These are phyloP conservation scores for Hydnomerulius pinastri DNA, from an alignment of 768 basidiomycete genomes.

Conservation along the genomic window DNA sequence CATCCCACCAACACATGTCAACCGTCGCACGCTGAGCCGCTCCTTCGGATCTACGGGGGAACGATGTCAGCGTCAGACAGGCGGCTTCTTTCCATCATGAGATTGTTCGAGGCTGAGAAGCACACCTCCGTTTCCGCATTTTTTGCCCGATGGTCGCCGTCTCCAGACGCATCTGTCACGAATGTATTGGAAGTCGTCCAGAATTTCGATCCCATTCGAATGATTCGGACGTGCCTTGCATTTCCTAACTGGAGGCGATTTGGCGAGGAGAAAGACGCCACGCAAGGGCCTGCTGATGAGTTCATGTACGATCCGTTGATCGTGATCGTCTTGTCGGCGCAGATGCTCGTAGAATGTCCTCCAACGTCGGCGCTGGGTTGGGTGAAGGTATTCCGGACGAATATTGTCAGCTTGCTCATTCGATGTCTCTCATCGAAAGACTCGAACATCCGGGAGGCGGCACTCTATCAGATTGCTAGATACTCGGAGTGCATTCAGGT, in stretches of 20 bases:
- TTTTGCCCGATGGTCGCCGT: conserved; percentile 67
- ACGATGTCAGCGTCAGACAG: conserved; percentile 68
- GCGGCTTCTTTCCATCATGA: conserved; percentile 71
- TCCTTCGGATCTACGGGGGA: conserved; percentile 74
- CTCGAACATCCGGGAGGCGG: conserved; percentile 56
- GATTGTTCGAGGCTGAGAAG: conserved; percentile 73
- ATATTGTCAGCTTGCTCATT: conserved; percentile 72
- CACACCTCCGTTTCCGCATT: conserved; percentile 65
- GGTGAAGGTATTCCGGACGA: conserved; percentile 85
- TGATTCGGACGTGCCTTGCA: conserved; percentile 69
- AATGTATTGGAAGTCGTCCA: conserved; percentile 66
- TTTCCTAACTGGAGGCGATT: conserved; percentile 70
- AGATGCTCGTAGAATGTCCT: conserved; percentile 59
- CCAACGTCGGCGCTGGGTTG: conserved; percentile 67
- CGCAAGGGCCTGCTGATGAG: conserved; percentile 32
- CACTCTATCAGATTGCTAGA: conserved; percentile 59
- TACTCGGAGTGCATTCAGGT: conserved; percentile 69
- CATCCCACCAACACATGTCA: conserved; percentile 87
- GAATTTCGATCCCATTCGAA: conserved; percentile 63
- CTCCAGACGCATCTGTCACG: conserved; percentile 42
- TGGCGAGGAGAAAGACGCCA: conserved; percentile 34
- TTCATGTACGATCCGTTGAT: conserved; percentile 82
- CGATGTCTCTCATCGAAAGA: conserved; percentile 72
- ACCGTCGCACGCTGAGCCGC: conserved; percentile 75
- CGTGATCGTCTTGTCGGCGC: conserved; percentile 63